Percentiles rank a stretch among this genome's conserved stretches.
Evolutionary conservation across 1,284 basidiomycete species (phyloP).

Genomic region (Dichomitus squalens): DNA sequence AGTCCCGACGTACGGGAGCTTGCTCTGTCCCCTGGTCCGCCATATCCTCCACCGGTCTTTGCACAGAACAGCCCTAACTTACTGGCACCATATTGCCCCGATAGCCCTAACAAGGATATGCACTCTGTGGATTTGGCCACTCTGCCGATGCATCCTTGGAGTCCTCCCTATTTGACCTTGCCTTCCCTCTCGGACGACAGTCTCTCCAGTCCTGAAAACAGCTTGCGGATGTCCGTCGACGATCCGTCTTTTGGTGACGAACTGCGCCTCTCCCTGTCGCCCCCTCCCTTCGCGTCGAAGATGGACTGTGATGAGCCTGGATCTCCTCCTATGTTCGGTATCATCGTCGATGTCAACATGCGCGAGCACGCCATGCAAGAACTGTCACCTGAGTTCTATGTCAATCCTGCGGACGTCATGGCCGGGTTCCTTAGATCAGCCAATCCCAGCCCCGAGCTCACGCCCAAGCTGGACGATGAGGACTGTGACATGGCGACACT

Average conservation of each 20-base stretch:
- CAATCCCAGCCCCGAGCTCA: slow-evolving; percentile 4
- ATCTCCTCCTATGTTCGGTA: slow-evolving; percentile 31
- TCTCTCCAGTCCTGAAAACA: slow-evolving; percentile 12
- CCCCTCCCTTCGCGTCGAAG: neutral
- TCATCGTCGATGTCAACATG: slow-evolving; percentile 50
- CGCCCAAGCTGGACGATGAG: neutral
- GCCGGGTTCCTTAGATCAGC: slow-evolving; percentile 6
- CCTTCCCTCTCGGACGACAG: slow-evolving; percentile 15
- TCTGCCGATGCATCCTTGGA: slow-evolving; percentile 6
- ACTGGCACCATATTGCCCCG: neutral
- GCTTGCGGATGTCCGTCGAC: neutral
- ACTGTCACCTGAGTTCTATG: slow-evolving; percentile 27
- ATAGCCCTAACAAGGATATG: neutral
- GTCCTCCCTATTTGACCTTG: slow-evolving; percentile 3
- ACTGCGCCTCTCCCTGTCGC: slow-evolving; percentile 15
- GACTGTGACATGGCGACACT: neutral
- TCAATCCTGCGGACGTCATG: slow-evolving; percentile 53
- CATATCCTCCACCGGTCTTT: neutral
- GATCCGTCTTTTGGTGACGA: slow-evolving; percentile 2
- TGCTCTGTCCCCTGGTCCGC: too few species aligned
- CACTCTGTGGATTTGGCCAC: neutral
- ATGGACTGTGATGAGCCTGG: slow-evolving; percentile 1
- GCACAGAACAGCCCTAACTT: neutral
- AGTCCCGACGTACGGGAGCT: neutral
- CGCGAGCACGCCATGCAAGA: slow-evolving; percentile 34